Percentiles rank a stretch among this genome's conserved stretches.
phyloP scores from a whole-genome alignment of 768 basidiomycete genomes.

The Lactifluus piperatus region DNA sequence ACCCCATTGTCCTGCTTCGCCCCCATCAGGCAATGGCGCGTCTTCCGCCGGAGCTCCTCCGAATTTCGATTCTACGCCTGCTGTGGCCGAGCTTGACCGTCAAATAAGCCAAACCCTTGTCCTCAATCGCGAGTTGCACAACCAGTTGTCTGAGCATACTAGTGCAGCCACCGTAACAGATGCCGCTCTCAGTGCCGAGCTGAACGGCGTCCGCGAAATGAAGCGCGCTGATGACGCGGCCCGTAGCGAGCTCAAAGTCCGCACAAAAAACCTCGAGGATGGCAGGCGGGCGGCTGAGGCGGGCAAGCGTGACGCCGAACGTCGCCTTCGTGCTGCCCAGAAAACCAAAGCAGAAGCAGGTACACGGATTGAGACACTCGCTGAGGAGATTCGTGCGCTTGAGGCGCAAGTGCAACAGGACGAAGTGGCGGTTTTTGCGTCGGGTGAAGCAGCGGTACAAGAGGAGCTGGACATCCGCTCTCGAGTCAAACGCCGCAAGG shows the following conservation, averaged over 20 bases:
- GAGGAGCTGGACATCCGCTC: conserved; percentile 30
- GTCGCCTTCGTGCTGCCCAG: conserved; percentile 67
- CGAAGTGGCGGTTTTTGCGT: not conserved
- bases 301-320: conserved; percentile 77
- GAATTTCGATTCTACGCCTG: conserved; percentile 51
- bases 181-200: conserved; percentile 47
- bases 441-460: conserved; percentile 21
- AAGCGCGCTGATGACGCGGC: conserved; percentile 80
- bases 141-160: conserved; percentile 50
- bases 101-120: conserved; percentile 59
- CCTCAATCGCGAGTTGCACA: conserved; percentile 57
- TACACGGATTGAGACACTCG: conserved; percentile 46
- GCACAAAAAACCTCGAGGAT: conserved; percentile 83
- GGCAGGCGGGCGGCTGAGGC: conserved; percentile 75
- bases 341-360: conserved; percentile 52
- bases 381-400: conserved; percentile 47
- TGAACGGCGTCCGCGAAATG: conserved; percentile 68
- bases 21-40: conserved; percentile 11
- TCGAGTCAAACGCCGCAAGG: conserved; percentile 38
- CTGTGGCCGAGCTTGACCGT: conserved; percentile 64
- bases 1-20: conserved; percentile 11
- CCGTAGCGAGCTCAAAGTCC: conserved; percentile 69
- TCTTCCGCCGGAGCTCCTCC: conserved; percentile 30
- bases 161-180: conserved; percentile 39
- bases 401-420: conserved; percentile 26